These are phyloP conservation scores for Gossypium gossypioides DNA, from an alignment of 441 rosid genomes.

Conservation along the genomic window DNA sequence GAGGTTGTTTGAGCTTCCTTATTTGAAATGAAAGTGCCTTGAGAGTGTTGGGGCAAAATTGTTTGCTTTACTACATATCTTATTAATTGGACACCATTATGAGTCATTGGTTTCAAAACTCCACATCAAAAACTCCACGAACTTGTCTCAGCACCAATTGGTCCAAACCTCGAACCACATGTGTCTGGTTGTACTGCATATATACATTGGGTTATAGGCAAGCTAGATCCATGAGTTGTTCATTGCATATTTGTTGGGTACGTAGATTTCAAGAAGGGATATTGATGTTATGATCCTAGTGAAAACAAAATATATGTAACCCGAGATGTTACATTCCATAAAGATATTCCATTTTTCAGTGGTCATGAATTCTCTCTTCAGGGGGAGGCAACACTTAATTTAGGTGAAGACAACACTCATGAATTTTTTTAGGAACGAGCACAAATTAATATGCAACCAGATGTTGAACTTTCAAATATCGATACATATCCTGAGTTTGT, in stretches of 20 bases:
- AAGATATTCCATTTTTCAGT: background rate
- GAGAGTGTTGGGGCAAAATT: background rate
- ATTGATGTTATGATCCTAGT: background rate
- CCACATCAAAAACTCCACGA: background rate
- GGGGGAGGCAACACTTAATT: background rate
- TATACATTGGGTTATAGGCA: background rate
- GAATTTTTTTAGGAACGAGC: background rate
- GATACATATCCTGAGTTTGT: background rate
- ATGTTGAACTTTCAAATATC: background rate
- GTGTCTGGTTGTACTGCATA: background rate
- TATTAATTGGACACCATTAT: background rate
- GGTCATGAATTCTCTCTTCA: background rate
- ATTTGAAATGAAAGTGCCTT: background rate
- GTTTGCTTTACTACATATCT: background rate
- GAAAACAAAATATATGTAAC: background rate
- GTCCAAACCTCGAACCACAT: background rate
- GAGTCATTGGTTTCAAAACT: background rate
- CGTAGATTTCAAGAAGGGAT: background rate
- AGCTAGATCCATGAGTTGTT: background rate
- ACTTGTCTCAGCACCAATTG: background rate
- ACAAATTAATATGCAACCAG: background rate
- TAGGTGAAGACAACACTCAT: background rate
- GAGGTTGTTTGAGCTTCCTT: background rate
- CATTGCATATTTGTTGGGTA: background rate
- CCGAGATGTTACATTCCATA: background rate